Percentiles rank a stretch among this genome's conserved stretches.
These are phyloP conservation scores for Plasmodium inui DNA, from an alignment of 169 alveolate genomes.

Conservation along the genomic window DNA sequence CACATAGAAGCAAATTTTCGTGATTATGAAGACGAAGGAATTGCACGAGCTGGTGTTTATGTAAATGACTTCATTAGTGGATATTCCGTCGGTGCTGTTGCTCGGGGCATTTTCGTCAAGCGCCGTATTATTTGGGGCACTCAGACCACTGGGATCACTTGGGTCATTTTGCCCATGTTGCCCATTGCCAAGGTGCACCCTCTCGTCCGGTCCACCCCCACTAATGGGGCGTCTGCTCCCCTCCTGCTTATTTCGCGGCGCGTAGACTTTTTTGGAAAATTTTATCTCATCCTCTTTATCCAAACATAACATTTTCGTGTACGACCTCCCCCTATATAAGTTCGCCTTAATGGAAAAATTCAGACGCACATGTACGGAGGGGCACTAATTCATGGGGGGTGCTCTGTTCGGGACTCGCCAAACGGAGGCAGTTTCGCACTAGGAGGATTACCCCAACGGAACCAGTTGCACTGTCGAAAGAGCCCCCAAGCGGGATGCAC, in stretches of 20 bases:
- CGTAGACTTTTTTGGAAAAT: slow-evolving; percentile 24
- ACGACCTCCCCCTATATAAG: background rate
- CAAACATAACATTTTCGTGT: slow-evolving; percentile 65
- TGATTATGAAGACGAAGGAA: slow-evolving; percentile 45
- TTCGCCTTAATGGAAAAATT: background rate
- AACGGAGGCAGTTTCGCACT: background rate
- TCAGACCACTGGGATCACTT: background rate
- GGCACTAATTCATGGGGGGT: background rate
- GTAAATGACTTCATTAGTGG: slow-evolving; percentile 61
- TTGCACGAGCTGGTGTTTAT: slow-evolving; percentile 63
- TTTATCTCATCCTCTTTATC: slow-evolving; percentile 76
- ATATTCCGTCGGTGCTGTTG: background rate
- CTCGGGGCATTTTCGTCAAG: background rate
- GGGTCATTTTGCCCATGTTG: background rate
- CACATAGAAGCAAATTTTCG: slow-evolving; percentile 64
- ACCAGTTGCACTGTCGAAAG: background rate
- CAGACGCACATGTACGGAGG: background rate
- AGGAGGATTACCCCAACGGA: background rate
- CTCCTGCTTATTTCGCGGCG: slow-evolving; percentile 13
- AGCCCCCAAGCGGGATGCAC: background rate
- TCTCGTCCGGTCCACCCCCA: background rate
- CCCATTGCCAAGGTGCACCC: background rate
- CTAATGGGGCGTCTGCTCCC: background rate
- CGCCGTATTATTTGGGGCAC: background rate
- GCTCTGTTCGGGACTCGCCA: background rate